phyloP scores from a whole-genome alignment of 2,329 filamentous ascomycete genomes.

The Epichloe elymi region DNA sequence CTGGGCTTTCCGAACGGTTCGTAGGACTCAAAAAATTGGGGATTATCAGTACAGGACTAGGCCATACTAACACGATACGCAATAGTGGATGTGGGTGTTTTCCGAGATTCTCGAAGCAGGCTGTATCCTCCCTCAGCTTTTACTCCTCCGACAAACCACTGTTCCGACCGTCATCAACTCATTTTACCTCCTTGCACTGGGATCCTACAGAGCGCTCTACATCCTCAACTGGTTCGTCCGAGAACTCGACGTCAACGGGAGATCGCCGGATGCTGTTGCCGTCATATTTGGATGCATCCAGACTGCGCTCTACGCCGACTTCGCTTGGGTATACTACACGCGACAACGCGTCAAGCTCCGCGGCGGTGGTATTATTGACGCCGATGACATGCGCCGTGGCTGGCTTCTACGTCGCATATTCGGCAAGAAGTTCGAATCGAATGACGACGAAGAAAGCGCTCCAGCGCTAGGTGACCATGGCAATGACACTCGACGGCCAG shows the following conservation, averaged over 20 bases:
- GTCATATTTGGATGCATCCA: slow-evolving; percentile 82
- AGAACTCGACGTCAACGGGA: slow-evolving; percentile 43
- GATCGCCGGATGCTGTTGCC: slow-evolving; percentile 54
- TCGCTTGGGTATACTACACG: slow-evolving; percentile 93
- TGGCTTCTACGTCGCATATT: slow-evolving; percentile 75
- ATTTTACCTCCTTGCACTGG: slow-evolving; percentile 83
- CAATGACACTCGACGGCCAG: slow-evolving; percentile 15
- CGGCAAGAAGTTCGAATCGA: slow-evolving; percentile 41
- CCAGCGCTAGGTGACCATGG: slow-evolving; percentile 30
- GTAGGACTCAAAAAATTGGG: not conserved
- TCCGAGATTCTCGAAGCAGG: slow-evolving; percentile 86
- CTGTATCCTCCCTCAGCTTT: slow-evolving; percentile 79
- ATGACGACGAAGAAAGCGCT: slow-evolving; percentile 48
- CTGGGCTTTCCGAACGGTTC: slow-evolving; percentile 39
- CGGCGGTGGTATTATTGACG: slow-evolving; percentile 74
- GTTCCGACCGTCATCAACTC: slow-evolving; percentile 93
- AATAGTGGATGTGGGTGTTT: slow-evolving; percentile 71
- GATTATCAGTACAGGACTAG: not conserved
- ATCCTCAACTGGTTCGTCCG: slow-evolving; percentile 82
- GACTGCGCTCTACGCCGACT: slow-evolving; percentile 82
- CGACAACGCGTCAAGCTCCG: slow-evolving; percentile 89
- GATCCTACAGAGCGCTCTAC: slow-evolving; percentile 79
- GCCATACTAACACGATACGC: slow-evolving; percentile 3
- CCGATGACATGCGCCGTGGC: slow-evolving; percentile 72
- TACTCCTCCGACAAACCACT: slow-evolving; percentile 85